A percentile compares a stretch with the other conserved stretches of the same genome.
phyloP scores from a whole-genome alignment of 306 rosid species.

The Cucumis hystrix region DNA sequence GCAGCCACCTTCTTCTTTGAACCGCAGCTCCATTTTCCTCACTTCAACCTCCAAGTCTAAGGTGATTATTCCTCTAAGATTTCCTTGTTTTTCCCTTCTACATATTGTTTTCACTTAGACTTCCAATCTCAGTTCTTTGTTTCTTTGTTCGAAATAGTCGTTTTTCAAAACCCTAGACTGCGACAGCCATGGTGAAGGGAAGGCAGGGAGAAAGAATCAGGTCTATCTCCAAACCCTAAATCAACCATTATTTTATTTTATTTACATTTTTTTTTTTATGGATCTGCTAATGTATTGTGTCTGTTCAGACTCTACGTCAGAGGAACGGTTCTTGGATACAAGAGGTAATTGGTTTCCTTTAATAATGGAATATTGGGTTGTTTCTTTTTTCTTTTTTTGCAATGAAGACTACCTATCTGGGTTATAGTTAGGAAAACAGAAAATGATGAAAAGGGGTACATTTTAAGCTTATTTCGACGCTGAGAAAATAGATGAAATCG shows the following conservation, averaged over 20 bases:
- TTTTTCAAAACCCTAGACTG: not conserved
- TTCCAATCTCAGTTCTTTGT: not conserved
- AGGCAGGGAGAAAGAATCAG: constrained; percentile 76
- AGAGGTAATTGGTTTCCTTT: constrained; percentile 33
- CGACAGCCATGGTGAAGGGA: constrained; percentile 50
- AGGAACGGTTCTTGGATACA: constrained; percentile 77
- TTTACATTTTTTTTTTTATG: not conserved
- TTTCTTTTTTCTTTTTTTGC: not conserved
- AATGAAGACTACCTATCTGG: not conserved
- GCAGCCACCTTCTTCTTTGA: not conserved
- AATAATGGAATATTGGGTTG: not conserved
- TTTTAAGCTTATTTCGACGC: not conserved
- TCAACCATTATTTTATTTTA: not conserved
- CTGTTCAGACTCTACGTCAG: constrained; percentile 50
- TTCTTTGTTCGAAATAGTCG: not conserved
- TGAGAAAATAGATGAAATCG: not conserved
- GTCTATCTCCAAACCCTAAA: constrained; percentile 7
- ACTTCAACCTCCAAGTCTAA: not conserved
- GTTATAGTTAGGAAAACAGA: not conserved
- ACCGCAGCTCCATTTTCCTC: not conserved
- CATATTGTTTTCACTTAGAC: not conserved
- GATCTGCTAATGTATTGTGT: not conserved
- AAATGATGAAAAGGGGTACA: not conserved
- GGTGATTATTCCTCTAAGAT: not conserved
- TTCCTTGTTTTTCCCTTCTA: not conserved